phyloP scores from a whole-genome alignment of 148 eudicot species.

The Amaranthus palmeri region DNA sequence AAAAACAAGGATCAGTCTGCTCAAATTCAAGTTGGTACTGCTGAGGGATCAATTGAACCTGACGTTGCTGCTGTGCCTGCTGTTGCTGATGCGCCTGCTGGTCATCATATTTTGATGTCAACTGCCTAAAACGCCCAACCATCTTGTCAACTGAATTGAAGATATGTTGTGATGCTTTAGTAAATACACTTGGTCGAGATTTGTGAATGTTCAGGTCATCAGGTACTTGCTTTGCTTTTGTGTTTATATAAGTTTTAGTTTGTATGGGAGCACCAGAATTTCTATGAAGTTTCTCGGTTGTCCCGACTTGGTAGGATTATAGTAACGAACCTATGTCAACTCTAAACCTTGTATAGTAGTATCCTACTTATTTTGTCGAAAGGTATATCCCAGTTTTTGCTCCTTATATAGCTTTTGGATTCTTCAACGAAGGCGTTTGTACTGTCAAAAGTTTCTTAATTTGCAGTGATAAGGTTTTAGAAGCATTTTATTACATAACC shows the following conservation, averaged over 20 bases:
- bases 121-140: too few relatives aligned
- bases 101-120: too few relatives aligned
- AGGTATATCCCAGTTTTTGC: too few relatives aligned
- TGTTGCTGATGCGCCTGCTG: not conserved
- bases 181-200: not conserved
- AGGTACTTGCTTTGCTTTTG: not conserved
- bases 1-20: slow-evolving; percentile 1
- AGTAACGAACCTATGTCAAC: not conserved
- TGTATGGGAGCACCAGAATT: not conserved
- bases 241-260: not conserved
- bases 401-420: not conserved
- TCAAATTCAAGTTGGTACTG: not conserved
- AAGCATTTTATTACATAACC: too few relatives aligned
- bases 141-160: too few relatives aligned
- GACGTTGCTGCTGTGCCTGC: not conserved
- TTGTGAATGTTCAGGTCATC: slow-evolving; percentile 9
- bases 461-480: not conserved
- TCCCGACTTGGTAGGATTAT: not conserved
- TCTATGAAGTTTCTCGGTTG: slow-evolving; percentile 9
- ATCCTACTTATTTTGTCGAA: not conserved
- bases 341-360: slow-evolving; percentile 15
- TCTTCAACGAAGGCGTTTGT: not conserved
- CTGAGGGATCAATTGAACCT: slow-evolving; percentile 11
- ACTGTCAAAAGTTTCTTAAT: not conserved
- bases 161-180: not conserved